A percentile compares a stretch with the other conserved stretches of the same genome.
phyloP scores from a whole-genome alignment of 108 stramenopile species.

The Phaeodactylum tricornutum region DNA sequence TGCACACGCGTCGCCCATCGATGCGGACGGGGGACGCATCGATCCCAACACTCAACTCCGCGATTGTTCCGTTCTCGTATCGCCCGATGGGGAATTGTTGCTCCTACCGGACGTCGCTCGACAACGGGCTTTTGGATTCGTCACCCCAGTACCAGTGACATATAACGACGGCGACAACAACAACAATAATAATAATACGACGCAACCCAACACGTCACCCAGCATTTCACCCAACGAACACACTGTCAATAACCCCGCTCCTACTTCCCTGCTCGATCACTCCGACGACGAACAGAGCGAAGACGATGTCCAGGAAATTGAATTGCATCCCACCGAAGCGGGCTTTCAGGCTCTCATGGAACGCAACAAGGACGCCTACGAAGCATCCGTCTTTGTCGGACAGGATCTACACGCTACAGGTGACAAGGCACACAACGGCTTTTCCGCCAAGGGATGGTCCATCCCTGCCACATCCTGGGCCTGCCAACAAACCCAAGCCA shows the following conservation, averaged over 20 bases:
- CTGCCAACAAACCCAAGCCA: conserved; percentile 22
- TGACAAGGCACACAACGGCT: conserved; percentile 47
- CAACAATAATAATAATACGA: not conserved
- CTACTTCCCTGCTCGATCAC: not conserved
- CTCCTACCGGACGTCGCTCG: conserved; percentile 11
- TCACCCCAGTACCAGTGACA: not conserved
- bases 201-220: not conserved
- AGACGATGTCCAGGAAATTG: too few relatives aligned
- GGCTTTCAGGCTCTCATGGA: conserved; percentile 20
- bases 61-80: conserved; percentile 57
- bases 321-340: conserved; percentile 20
- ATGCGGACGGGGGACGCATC: too few relatives aligned
- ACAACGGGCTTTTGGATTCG: not conserved
- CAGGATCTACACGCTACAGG: conserved; percentile 35
- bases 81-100: conserved; percentile 57
- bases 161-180: not conserved
- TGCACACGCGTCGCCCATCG: too few relatives aligned
- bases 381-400: conserved; percentile 39
- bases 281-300: conserved; percentile 3
- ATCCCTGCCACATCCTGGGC: conserved; percentile 24
- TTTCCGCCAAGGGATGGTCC: conserved; percentile 40
- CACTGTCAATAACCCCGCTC: not conserved
- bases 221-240: not conserved
- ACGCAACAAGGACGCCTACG: conserved; percentile 28
- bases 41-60: conserved; percentile 17